Conservation (phyloP, 2,329 filamentous ascomycete genomes). For the Exophiala spinifera region DNA sequence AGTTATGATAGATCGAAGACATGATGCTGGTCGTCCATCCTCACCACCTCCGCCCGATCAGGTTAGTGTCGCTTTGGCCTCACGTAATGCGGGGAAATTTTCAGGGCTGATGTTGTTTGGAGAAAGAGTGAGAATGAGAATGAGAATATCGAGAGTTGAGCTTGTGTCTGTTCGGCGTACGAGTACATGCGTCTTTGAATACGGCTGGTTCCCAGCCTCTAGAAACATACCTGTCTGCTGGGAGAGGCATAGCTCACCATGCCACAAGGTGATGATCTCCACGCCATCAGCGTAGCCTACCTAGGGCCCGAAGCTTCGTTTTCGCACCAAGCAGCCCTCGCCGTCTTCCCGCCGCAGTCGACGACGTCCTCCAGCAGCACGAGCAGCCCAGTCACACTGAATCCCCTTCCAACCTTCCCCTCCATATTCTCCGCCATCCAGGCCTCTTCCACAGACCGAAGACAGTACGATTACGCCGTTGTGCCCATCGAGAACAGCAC, state of each 20-base stretch:
- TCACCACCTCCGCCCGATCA: too few relatives aligned
- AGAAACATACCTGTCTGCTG: background rate
- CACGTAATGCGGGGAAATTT: too few relatives aligned
- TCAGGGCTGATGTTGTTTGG: too few relatives aligned
- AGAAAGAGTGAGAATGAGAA: too few relatives aligned
- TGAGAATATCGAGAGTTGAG: too few relatives aligned
- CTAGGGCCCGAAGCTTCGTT: conserved; percentile 65
- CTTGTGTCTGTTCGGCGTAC: too few relatives aligned
- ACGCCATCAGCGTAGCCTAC: conserved; percentile 44
- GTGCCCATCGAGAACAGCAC: conserved; percentile 96
- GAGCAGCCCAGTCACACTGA: conserved; percentile 16
- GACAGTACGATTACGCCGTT: conserved; percentile 64
- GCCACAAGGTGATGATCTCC: background rate
- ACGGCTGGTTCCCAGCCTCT: background rate
- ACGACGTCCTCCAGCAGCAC: conserved; percentile 1
- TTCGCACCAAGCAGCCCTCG: conserved; percentile 60
- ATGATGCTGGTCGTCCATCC: too few relatives aligned
- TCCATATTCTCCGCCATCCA: conserved; percentile 51
- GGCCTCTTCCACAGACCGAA: conserved; percentile 41
- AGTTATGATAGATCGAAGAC: too few relatives aligned
- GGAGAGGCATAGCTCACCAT: background rate
- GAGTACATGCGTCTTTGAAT: too few relatives aligned
- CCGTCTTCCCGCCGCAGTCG: conserved; percentile 11
- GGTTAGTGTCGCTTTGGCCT: too few relatives aligned
- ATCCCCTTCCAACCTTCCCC: conserved; percentile 21